These are phyloP conservation scores for Truncatella angustata DNA, from an alignment of 2,329 filamentous ascomycete species.

Conservation along the genomic window DNA sequence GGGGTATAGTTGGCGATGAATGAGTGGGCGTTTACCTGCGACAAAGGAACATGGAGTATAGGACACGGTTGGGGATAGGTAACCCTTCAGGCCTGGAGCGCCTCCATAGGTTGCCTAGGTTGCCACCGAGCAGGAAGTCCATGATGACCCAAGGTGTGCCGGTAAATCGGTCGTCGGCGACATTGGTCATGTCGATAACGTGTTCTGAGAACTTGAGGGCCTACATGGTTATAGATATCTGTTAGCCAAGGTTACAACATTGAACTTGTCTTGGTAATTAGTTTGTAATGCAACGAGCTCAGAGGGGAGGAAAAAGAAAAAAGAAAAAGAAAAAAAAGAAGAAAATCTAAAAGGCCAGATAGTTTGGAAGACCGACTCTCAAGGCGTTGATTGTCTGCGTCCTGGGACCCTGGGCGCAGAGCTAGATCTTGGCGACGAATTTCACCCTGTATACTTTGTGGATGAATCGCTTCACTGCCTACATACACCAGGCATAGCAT, in stretches of 20 bases:
- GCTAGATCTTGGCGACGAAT: too few relatives aligned
- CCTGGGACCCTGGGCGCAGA: too few relatives aligned
- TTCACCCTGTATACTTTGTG: too few relatives aligned
- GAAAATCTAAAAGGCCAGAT: too few relatives aligned
- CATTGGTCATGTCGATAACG: not conserved
- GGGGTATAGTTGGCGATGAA: too few relatives aligned
- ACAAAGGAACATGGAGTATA: not conserved
- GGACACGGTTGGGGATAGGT: not conserved
- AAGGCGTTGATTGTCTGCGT: too few relatives aligned
- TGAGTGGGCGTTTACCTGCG: not conserved
- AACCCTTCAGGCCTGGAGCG: not conserved
- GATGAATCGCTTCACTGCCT: too few relatives aligned
- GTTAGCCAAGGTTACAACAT: not conserved
- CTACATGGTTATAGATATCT: not conserved
- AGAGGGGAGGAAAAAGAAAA: too few relatives aligned
- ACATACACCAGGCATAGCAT: too few relatives aligned
- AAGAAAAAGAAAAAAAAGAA: too few relatives aligned
- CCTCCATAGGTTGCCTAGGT: not conserved
- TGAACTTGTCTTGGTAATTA: not conserved
- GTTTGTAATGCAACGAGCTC: too few relatives aligned
- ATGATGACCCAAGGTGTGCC: not conserved
- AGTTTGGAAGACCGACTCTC: too few relatives aligned
- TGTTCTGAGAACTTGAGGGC: not conserved
- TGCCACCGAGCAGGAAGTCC: not conserved
- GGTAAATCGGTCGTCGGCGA: not conserved